Percentiles rank a stretch among this genome's conserved stretches.
These are phyloP conservation scores for Malassezia equina DNA, from an alignment of 1,284 basidiomycete species.

Conservation along the genomic window DNA sequence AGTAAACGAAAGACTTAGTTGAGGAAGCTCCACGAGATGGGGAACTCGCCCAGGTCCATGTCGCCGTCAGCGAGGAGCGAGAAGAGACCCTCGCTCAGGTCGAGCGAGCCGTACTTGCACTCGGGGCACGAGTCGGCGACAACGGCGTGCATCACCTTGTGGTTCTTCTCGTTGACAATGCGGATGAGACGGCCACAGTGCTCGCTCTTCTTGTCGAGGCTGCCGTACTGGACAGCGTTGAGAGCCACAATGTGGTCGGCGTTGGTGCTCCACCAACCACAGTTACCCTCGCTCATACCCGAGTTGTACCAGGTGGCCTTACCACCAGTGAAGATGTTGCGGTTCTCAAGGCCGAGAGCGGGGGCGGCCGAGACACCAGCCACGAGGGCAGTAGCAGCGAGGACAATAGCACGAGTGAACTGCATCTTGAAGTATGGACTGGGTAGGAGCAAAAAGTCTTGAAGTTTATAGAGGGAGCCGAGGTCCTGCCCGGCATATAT, in stretches of 20 bases:
- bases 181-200: constrained; percentile 59
- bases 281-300: constrained; percentile 24
- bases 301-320: constrained; percentile 39
- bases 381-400: constrained; percentile 21
- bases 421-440: constrained; percentile 22
- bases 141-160: constrained; percentile 57
- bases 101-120: constrained; percentile 64
- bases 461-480: no score
- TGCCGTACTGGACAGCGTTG: constrained; percentile 34
- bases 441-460: no score
- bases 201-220: constrained; percentile 15
- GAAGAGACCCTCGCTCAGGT: constrained; percentile 69
- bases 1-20: neutral
- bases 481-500: neutral
- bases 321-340: constrained; percentile 22
- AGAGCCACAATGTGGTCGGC: constrained; percentile 36
- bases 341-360: neutral
- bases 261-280: constrained; percentile 20
- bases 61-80: constrained; percentile 34
- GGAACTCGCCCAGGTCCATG: constrained; percentile 38
- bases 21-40: constrained; percentile 31
- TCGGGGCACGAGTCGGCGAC: constrained; percentile 64
- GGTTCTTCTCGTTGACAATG: constrained; percentile 55
- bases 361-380: constrained; percentile 31
- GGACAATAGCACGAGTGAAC: constrained; percentile 28